Conservation (phyloP, 2,329 filamentous ascomycete genomes). For the Botryosphaeria dothidea region DNA sequence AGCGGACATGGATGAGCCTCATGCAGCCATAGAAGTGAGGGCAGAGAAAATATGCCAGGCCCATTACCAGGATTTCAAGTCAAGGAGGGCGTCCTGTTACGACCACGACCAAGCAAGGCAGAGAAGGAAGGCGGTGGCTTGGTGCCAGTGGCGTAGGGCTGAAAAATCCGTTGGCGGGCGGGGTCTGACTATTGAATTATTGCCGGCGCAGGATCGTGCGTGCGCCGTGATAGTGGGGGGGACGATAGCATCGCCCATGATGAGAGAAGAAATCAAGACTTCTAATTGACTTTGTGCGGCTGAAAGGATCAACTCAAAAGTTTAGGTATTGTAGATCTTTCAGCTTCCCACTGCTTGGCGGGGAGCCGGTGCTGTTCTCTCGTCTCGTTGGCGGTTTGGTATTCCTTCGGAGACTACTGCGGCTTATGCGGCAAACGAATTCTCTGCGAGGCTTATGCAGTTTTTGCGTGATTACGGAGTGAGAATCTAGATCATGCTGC, state of each 20-base stretch:
- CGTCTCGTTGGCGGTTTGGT: neutral
- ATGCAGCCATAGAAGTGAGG: too few species aligned
- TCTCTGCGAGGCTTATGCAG: neutral
- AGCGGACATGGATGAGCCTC: too few species aligned
- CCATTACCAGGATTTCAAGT: too few species aligned
- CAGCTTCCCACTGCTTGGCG: neutral
- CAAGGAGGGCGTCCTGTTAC: neutral
- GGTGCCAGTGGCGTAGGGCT: neutral
- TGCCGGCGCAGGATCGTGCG: neutral
- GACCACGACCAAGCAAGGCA: neutral
- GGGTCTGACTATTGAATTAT: neutral
- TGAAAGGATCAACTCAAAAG: too few species aligned
- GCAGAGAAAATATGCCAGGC: too few species aligned
- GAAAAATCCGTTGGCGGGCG: neutral
- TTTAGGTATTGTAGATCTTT: too few species aligned
- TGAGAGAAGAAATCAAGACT: too few species aligned
- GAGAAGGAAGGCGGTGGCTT: neutral
- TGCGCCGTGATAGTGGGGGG: too few species aligned
- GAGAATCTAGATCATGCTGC: constrained; percentile 16
- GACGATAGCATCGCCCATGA: too few species aligned
- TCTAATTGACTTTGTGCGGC: too few species aligned
- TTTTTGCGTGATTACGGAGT: constrained; percentile 3
- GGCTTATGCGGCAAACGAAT: neutral
- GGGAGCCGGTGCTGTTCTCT: neutral
- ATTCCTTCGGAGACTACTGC: neutral